A percentile compares a stretch with the other conserved stretches of the same genome.
These are phyloP conservation scores for Eucalyptus regnans DNA, from an alignment of 345 rosid genomes.

Conservation along the genomic window DNA sequence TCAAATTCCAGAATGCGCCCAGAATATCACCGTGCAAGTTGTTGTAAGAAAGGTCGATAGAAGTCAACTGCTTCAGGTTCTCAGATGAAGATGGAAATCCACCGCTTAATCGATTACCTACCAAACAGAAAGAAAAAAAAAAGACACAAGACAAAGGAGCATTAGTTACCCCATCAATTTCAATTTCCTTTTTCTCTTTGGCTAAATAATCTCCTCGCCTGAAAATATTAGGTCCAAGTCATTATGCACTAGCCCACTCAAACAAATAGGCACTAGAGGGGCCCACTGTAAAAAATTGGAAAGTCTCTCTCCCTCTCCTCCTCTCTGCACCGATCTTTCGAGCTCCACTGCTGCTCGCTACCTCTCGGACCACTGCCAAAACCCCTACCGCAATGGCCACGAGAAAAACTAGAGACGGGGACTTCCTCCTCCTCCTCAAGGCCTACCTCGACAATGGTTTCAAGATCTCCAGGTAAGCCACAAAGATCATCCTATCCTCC, in stretches of 20 bases:
- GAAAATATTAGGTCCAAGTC: not conserved
- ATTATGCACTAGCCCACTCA: not conserved
- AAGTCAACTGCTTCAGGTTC: not conserved
- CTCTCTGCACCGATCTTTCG: not conserved
- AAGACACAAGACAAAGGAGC: not conserved
- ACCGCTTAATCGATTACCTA: not conserved
- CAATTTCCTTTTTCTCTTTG: not conserved
- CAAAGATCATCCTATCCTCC: no score
- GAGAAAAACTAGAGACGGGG: rapidly evolving
- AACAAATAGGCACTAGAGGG: rapidly evolving
- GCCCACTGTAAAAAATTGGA: not conserved
- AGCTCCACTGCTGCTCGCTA: rapidly evolving
- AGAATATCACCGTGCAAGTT: no score
- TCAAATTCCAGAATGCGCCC: no score
- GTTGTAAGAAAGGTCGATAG: rapidly evolving
- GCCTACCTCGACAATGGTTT: no score
- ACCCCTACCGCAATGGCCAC: rapidly evolving
- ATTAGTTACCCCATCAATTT: not conserved
- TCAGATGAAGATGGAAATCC: not conserved
- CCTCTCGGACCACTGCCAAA: not conserved
- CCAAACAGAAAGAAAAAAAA: no score
- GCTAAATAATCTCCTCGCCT: not conserved
- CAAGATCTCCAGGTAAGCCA: no score
- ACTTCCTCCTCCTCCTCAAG: no score
- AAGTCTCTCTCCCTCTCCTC: not conserved